Percentiles rank a stretch among this genome's conserved stretches.
phyloP scores from a whole-genome alignment of 257 asterid species.

The Leptodermis oblonga region DNA sequence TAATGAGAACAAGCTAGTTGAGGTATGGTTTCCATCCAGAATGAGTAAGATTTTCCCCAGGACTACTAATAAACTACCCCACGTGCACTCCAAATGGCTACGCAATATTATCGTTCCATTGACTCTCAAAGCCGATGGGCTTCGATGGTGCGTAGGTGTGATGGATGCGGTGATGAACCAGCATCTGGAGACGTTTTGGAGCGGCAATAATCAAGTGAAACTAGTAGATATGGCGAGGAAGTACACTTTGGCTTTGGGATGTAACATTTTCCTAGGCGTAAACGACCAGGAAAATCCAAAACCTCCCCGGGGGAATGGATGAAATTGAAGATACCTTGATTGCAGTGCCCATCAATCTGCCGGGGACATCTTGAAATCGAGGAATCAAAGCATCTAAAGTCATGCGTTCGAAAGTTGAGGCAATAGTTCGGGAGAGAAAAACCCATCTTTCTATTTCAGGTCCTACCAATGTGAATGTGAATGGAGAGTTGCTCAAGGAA shows the following conservation, averaged over 20 bases:
- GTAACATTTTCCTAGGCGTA: no score
- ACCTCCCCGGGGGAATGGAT: no score
- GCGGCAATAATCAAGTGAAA: neutral
- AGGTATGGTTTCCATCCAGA: neutral
- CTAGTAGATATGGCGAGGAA: neutral
- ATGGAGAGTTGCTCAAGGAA: no score
- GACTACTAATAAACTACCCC: neutral
- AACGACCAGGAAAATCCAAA: no score
- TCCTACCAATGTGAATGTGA: no score
- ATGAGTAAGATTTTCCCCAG: neutral
- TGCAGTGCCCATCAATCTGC: no score
- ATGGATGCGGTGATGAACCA: neutral
- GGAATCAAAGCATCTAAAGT: no score
- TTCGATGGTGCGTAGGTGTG: neutral
- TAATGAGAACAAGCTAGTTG: neutral
- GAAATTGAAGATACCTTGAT: no score
- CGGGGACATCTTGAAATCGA: no score
- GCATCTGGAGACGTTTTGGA: neutral
- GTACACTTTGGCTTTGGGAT: neutral
- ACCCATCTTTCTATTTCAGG: no score
- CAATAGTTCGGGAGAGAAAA: no score
- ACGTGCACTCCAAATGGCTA: neutral
- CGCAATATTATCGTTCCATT: neutral
- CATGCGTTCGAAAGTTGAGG: no score
- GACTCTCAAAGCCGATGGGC: neutral